phyloP scores from a whole-genome alignment of 2,329 filamentous ascomycete genomes.

The Alternaria triticimaculans region DNA sequence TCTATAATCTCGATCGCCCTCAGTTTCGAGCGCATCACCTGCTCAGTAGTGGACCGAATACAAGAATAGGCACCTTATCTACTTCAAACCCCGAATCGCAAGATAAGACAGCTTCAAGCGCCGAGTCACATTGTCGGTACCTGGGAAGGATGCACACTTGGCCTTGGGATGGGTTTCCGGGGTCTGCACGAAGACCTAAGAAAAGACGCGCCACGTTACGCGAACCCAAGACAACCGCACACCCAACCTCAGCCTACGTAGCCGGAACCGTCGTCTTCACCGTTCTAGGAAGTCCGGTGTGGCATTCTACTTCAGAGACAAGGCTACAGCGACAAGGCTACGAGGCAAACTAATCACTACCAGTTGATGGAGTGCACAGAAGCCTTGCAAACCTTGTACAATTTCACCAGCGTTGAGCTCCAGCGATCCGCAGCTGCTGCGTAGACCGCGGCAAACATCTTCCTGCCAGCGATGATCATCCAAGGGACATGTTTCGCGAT shows the following conservation, averaged over 20 bases:
- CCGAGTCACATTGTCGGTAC: not conserved
- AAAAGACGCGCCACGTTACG: constrained; percentile 3
- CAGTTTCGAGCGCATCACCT: not conserved
- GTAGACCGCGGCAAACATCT: not conserved
- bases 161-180: not conserved
- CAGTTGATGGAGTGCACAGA: not conserved
- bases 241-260: not conserved
- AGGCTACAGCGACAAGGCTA: not conserved
- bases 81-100: not conserved
- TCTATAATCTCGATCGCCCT: not conserved
- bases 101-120: not conserved
- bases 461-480: not conserved
- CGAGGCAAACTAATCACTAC: not conserved
- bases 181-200: constrained; percentile 8
- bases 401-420: not conserved
- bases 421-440: not conserved
- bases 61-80: constrained; percentile 4
- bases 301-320: not conserved
- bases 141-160: not conserved
- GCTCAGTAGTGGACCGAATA: not conserved
- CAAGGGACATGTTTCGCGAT: not conserved
- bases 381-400: not conserved
- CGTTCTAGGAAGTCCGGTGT: not conserved
- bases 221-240: not conserved
- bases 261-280: not conserved